Evolutionary conservation across 768 basidiomycete genomes (phyloP), one percentile per base, ranked within the genome.

Genomic region (Lactarius quietus): DNA sequence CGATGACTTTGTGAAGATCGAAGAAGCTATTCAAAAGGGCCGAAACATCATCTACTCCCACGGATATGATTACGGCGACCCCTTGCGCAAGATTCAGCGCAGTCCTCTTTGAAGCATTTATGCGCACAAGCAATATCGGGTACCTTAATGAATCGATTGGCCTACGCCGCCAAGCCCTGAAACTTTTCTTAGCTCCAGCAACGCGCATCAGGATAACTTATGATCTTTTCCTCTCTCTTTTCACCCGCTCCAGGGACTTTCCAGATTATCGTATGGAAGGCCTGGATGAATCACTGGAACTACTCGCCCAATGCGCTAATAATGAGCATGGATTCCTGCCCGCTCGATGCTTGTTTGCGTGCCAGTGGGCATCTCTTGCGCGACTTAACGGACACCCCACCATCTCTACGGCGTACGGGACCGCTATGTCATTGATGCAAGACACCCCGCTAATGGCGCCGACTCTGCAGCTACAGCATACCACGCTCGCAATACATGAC

Each of bases 381-480:
- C 58, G 28, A 29, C 1, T 2, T 29, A 15, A 3, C 18, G 15
- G 4, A 5, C 59, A 52, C 26, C 33, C 59, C 28, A 52, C 48
- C 6, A 12, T 29, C 23, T 18, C 35, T 1, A 10, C 33, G 10
- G 59, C 48, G 14, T 60, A 60, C 31, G 59, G 14, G n/a, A 20
- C 17, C 14, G 31, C 59, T 23, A 18, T 60, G 15, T 38, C 26
- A 7, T 15, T 52, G n/a, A 62, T 55, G 29, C 29, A 62, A 35
- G 53, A 45, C 41, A 15, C 23, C 36, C 7, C 35, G 6, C 10
- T 17, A 2, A 35, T 28, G 6, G 61, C 41, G 15, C 61, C 61
- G 20, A 62, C 53, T 3, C 10, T 62, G 14, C 52, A 62, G 33
- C 20, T 20, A 28, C 61, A 62, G 2, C 54, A 62, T 29, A 10